Evolutionary conservation across 441 rosid species (phyloP).

Genomic region (Populus hybrid): DNA sequence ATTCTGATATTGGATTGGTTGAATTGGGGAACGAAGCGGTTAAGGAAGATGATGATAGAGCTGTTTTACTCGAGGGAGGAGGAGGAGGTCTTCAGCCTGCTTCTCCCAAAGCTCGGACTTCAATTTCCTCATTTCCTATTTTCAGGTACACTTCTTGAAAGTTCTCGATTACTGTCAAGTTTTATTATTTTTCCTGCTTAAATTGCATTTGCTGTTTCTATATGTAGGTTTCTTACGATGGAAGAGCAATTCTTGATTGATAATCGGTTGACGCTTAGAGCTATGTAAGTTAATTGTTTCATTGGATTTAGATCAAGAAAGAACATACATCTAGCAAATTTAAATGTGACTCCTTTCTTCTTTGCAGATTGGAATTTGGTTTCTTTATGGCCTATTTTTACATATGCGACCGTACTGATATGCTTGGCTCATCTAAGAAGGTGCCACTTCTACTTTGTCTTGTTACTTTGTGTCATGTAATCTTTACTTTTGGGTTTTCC

Average conservation of each 20-base stretch:
- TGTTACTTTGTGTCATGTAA: background rate
- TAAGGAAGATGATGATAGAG: constrained; percentile 83
- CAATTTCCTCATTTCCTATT: constrained; percentile 59
- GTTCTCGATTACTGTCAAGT: background rate
- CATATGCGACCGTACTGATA: constrained; percentile 73
- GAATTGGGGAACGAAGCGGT: constrained; percentile 49
- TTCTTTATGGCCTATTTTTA: constrained; percentile 67
- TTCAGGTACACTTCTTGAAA: constrained; percentile 37
- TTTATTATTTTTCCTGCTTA: background rate
- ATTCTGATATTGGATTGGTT: constrained; percentile 78
- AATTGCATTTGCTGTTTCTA: constrained; percentile 6
- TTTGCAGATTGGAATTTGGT: constrained; percentile 83
- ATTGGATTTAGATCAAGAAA: constrained; percentile 4
- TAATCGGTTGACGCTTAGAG: constrained; percentile 75
- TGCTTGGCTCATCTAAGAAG: constrained; percentile 75
- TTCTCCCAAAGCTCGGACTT: constrained; percentile 53
- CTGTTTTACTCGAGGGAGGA: constrained; percentile 87
- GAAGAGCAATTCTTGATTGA: constrained; percentile 90
- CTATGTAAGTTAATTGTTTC: constrained; percentile 51
- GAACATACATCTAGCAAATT: constrained; percentile 2
- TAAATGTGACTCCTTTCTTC: constrained; percentile 3
- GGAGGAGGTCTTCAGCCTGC: constrained; percentile 70
- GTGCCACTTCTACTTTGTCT: constrained; percentile 31
- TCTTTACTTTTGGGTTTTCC: background rate
- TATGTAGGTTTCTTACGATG: constrained; percentile 69